Conservation (phyloP, 371 early-diverging fungal genomes). For the Blakeslea trispora region DNA sequence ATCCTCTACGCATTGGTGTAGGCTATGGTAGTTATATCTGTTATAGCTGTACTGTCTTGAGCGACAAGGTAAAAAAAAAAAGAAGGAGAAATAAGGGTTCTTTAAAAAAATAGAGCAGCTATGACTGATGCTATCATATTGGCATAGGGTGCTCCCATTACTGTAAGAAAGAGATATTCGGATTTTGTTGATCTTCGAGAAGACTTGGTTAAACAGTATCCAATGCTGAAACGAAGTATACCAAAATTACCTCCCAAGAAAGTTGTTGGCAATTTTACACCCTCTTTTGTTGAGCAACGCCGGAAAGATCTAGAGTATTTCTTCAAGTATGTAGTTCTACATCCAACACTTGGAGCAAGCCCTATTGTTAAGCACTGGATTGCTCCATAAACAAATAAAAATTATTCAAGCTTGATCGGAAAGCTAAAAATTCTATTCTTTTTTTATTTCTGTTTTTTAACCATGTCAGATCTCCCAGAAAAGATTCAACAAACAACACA, state of each 20-base stretch:
- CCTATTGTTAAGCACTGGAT: conserved; percentile 49
- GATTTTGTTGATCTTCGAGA: conserved; percentile 57
- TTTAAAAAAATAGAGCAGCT: too few species aligned
- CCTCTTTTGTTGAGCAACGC: conserved; percentile 56
- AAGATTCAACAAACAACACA: too few species aligned
- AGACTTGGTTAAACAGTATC: conserved; percentile 42
- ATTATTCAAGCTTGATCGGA: too few species aligned
- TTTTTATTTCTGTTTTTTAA: too few species aligned
- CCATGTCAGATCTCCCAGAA: too few species aligned
- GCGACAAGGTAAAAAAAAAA: conserved; percentile 53
- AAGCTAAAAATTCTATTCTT: too few species aligned
- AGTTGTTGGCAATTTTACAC: conserved; percentile 54
- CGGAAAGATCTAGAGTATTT: conserved; percentile 61
- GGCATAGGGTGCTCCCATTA: conserved; percentile 48
- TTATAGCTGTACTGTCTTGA: conserved; percentile 55
- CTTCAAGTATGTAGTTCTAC: conserved; percentile 55
- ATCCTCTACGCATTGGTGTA: conserved; percentile 50
- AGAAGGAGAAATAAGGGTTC: too few species aligned
- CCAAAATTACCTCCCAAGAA: conserved; percentile 60
- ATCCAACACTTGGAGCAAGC: conserved; percentile 53
- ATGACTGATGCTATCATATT: too few species aligned
- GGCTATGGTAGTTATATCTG: conserved; percentile 57
- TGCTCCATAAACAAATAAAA: conserved; percentile 38
- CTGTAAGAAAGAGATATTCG: conserved; percentile 55
- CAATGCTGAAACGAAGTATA: conserved; percentile 43